A percentile compares a stretch with the other conserved stretches of the same genome.
Evolutionary conservation across 2,329 filamentous ascomycete species (phyloP).

Genomic region (Thelonectria blattea): DNA sequence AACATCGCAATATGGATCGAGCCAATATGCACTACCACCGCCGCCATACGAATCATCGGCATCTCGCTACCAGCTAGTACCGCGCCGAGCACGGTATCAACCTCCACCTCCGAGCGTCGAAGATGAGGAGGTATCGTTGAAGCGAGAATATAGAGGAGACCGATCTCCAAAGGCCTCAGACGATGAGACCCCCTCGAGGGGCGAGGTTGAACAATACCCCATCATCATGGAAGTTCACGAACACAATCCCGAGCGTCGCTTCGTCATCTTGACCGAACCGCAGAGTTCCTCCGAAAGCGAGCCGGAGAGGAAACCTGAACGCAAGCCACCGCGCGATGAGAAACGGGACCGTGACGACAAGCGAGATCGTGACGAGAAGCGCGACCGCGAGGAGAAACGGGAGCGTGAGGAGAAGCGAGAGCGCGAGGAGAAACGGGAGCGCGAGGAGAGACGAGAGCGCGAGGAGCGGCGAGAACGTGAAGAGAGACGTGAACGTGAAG

Average conservation of each 20-base stretch:
- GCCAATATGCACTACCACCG: slow-evolving; percentile 21
- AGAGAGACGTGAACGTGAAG: slow-evolving; percentile 9
- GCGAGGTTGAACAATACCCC: slow-evolving; percentile 71
- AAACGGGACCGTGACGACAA: neutral
- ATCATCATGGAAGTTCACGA: slow-evolving; percentile 69
- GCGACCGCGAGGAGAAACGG: neutral
- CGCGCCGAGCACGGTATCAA: slow-evolving; percentile 42
- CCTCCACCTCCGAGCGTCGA: slow-evolving; percentile 72
- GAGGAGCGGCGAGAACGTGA: neutral
- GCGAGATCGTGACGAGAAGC: slow-evolving; percentile 22
- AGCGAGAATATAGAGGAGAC: slow-evolving; percentile 60
- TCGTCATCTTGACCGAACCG: slow-evolving; percentile 60
- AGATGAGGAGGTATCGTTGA: slow-evolving; percentile 69
- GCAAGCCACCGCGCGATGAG: slow-evolving; percentile 20
- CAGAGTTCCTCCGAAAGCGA: slow-evolving; percentile 33
- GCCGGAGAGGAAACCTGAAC: slow-evolving; percentile 32
- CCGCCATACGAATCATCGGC: slow-evolving; percentile 28
- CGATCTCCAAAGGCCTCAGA: slow-evolving; percentile 39
- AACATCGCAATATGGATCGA: slow-evolving; percentile 27
- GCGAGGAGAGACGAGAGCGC: neutral
- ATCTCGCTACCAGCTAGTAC: slow-evolving; percentile 25
- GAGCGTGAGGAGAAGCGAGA: neutral
- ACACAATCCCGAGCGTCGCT: slow-evolving; percentile 68
- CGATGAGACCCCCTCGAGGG: slow-evolving; percentile 66
- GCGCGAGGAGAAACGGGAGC: neutral